A percentile compares a stretch with the other conserved stretches of the same genome.
phyloP scores from a whole-genome alignment of 768 basidiomycete genomes.

The Collybia mongolica region DNA sequence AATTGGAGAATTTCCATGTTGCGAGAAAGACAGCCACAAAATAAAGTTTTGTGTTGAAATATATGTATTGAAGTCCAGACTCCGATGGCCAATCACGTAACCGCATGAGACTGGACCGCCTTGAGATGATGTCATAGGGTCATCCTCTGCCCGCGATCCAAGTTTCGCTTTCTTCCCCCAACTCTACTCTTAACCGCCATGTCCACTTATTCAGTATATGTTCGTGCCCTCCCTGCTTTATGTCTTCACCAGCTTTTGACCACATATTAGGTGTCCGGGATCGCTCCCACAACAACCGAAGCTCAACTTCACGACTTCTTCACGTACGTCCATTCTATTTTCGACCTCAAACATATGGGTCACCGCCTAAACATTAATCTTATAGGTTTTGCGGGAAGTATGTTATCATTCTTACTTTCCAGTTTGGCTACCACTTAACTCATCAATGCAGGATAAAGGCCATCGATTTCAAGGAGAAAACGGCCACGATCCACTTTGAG shows the following conservation, averaged over 20 bases:
- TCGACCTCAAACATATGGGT: conserved; percentile 1
- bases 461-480: conserved; percentile 50
- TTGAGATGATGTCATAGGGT: conserved; percentile 16
- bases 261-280: conserved; percentile 63
- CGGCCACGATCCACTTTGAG: conserved; percentile 80
- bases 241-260: not conserved
- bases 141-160: not conserved
- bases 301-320: conserved; percentile 78
- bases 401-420: conserved; percentile 14
- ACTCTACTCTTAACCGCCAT: conserved; percentile 32
- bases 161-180: not conserved
- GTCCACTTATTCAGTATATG: conserved; percentile 44
- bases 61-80: no score
- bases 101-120: not conserved
- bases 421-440: conserved; percentile 7
- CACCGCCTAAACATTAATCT: conserved; percentile 9
- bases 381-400: conserved; percentile 86
- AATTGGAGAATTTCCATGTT: no score
- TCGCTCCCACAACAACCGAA: conserved; percentile 66
- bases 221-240: conserved; percentile 19
- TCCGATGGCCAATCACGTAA: conserved; percentile 5
- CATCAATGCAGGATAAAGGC: conserved; percentile 50
- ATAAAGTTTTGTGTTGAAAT: no score
- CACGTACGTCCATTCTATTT: conserved; percentile 46
- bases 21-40: no score